Percentiles rank a stretch among this genome's conserved stretches.
Evolutionary conservation across 371 early-diverging fungal genomes (phyloP).

Genomic region (Nematocida homosporus): DNA sequence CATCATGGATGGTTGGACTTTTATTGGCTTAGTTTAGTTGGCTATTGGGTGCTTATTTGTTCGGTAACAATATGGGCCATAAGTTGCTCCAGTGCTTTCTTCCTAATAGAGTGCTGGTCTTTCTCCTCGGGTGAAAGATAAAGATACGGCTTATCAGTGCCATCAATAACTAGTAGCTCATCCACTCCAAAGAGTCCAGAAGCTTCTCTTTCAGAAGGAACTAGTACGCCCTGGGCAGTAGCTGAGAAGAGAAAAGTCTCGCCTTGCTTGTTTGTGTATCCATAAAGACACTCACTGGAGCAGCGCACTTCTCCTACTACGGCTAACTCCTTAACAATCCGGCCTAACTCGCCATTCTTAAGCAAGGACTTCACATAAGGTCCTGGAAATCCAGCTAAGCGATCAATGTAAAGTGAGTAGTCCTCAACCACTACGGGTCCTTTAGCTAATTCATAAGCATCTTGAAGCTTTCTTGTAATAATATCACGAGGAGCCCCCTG

Average conservation of each 20-base stretch:
- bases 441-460: conserved; percentile 21
- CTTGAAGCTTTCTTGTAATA: conserved; percentile 11
- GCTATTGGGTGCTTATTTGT: not conserved
- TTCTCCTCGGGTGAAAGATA: conserved; percentile 25
- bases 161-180: conserved; percentile 1
- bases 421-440: conserved; percentile 51
- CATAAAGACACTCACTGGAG: conserved; percentile 37
- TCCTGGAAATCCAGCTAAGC: conserved; percentile 45
- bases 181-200: conserved; percentile 22
- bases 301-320: conserved; percentile 18
- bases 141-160: conserved; percentile 2
- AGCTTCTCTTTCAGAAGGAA: conserved; percentile 2
- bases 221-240: not conserved
- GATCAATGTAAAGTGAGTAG: conserved; percentile 50
- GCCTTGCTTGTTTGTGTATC: conserved; percentile 7
- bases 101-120: conserved; percentile 29
- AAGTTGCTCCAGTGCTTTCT: conserved; percentile 17
- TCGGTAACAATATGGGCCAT: conserved; percentile 9
- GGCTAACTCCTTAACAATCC: conserved; percentile 31
- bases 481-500: conserved; percentile 35
- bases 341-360: not conserved
- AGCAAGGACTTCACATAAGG: conserved; percentile 47
- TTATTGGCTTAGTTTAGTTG: no score
- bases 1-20: no score
- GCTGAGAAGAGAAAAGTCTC: conserved; percentile 8